Percentiles rank a stretch among this genome's conserved stretches.
phyloP scores from a whole-genome alignment of 1,284 basidiomycete species.

The Afroboletus lepidellus region DNA sequence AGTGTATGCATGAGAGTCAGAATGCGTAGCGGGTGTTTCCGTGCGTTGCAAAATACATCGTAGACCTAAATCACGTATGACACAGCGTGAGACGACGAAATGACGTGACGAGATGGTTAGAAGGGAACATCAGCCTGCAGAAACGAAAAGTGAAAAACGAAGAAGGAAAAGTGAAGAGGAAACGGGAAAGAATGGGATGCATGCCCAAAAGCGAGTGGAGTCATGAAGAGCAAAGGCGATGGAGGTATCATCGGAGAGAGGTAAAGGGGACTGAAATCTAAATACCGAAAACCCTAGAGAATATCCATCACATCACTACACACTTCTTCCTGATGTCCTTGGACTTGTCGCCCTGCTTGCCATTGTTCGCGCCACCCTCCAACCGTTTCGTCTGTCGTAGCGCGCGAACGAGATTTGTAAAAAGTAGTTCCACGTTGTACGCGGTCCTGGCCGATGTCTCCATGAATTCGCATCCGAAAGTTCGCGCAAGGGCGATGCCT shows the following conservation, averaged over 20 bases:
- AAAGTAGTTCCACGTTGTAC: conserved; percentile 92
- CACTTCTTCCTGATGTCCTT: conserved; percentile 58
- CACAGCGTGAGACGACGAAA: conserved; percentile 39
- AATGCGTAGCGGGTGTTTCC: conserved; percentile 29
- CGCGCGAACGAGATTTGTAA: conserved; percentile 87
- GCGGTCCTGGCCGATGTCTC: conserved; percentile 97
- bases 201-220: conserved; percentile 32
- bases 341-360: conserved; percentile 33
- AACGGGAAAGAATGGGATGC: conserved; percentile 26
- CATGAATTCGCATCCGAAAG: conserved; percentile 92
- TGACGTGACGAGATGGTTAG: conserved; percentile 35
- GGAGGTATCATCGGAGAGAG: conserved; percentile 74
- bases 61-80: conserved; percentile 41
- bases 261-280: conserved; percentile 60
- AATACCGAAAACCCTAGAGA: conserved; percentile 56
- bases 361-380: conserved; percentile 31
- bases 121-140: conserved; percentile 28
- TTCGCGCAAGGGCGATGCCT: conserved; percentile 80
- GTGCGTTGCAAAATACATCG: conserved; percentile 40
- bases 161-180: conserved; percentile 1
- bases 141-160: conserved; percentile 13
- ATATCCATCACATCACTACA: conserved; percentile 73
- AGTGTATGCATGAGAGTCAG: conserved; percentile 3
- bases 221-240: conserved; percentile 39
- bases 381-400: conserved; percentile 64